Evolutionary conservation across 345 rosid species (phyloP).

Genomic region (Eucalyptus dawsonii): DNA sequence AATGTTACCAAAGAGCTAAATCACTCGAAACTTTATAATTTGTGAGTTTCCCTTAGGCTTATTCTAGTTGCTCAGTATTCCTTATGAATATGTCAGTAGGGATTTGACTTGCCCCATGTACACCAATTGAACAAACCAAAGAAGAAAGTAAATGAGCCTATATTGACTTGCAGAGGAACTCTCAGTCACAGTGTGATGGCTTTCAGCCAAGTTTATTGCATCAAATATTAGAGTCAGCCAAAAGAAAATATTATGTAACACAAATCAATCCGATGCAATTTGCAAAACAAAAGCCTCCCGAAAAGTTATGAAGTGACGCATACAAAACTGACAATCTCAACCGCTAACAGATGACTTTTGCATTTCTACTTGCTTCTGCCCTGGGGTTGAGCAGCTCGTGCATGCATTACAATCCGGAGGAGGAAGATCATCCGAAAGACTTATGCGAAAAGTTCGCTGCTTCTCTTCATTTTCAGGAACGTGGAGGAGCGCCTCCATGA

Average conservation of each 20-base stretch:
- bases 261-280: background rate
- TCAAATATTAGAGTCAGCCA: background rate
- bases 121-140: background rate
- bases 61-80: background rate
- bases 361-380: constrained; percentile 3
- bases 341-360: constrained; percentile 3
- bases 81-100: background rate
- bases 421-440: constrained; percentile 18
- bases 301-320: background rate
- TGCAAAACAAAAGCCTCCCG: background rate
- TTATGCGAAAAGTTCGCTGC: constrained; percentile 48
- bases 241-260: background rate
- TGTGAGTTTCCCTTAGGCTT: background rate
- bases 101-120: background rate
- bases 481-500: constrained; percentile 84
- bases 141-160: background rate
- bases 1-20: constrained; percentile 17
- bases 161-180: background rate
- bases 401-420: constrained; percentile 20
- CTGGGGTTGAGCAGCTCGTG: constrained; percentile 9
- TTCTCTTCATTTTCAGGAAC: constrained; percentile 67
- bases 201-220: background rate
- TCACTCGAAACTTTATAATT: background rate
- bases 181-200: background rate
- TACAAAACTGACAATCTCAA: background rate